Percentiles rank a stretch among this genome's conserved stretches.
These are phyloP conservation scores for Strigomonas oncopelti DNA, from an alignment of 208 protist species.

Conservation along the genomic window DNA sequence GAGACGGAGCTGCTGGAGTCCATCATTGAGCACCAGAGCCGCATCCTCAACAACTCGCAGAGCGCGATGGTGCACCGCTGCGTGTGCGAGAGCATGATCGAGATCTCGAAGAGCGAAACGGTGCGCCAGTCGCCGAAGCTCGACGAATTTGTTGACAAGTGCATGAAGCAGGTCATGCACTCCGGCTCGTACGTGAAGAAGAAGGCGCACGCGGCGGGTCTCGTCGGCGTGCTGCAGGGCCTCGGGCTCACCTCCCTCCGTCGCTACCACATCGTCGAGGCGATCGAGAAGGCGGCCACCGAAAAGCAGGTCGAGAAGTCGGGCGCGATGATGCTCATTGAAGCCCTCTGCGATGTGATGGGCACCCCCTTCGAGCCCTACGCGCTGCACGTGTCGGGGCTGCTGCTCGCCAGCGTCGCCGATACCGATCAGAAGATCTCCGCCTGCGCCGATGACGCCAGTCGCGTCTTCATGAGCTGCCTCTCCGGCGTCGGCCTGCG, in stretches of 20 bases:
- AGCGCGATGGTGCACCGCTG: constrained; percentile 87
- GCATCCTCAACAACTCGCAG: constrained; percentile 85
- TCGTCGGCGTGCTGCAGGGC: constrained; percentile 82
- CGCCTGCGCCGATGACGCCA: constrained; percentile 86
- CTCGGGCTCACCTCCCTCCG: constrained; percentile 68
- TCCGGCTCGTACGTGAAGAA: constrained; percentile 89
- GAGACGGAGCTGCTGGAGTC: constrained; percentile 73
- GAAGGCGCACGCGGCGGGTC: constrained; percentile 87
- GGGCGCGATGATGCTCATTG: constrained; percentile 84
- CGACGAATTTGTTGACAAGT: constrained; percentile 88
- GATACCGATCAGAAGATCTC: constrained; percentile 81
- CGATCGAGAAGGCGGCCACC: constrained; percentile 49
- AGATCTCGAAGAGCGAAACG: constrained; percentile 77
- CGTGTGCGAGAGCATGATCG: constrained; percentile 82
- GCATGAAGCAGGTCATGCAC: constrained; percentile 81
- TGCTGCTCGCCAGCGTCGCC: constrained; percentile 77
- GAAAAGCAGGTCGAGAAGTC: constrained; percentile 76
- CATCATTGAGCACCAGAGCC: constrained; percentile 87
- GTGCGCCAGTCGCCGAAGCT: constrained; percentile 68
- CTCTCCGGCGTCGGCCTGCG: constrained; percentile 83
- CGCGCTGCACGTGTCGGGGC: constrained; percentile 64
- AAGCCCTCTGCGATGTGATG: constrained; percentile 80
- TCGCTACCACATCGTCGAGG: constrained; percentile 70
- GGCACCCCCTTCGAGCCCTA: constrained; percentile 82
- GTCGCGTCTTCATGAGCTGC: constrained; percentile 70